These are phyloP conservation scores for Pichia nanzhaoensis DNA, from an alignment of 805 yeast species.

Conservation along the genomic window DNA sequence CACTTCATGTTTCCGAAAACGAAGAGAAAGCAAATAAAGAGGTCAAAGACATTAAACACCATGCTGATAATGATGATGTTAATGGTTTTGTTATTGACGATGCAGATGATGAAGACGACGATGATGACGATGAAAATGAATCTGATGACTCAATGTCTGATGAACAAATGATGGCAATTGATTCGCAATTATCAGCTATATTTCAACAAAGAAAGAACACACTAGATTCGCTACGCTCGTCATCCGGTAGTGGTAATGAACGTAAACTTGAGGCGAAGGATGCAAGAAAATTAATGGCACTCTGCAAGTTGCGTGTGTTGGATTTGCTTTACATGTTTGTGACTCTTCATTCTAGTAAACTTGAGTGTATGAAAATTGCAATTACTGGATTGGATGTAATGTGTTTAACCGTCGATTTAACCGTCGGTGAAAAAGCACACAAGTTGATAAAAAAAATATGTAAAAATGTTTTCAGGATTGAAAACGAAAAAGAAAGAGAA, in stretches of 20 bases:
- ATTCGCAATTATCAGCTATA: conserved; percentile 72
- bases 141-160: conserved; percentile 85
- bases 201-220: conserved; percentile 78
- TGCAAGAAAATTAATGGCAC: conserved; percentile 72
- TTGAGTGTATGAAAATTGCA: conserved; percentile 38
- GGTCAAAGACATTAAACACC: conserved; percentile 32
- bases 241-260: conserved; percentile 44
- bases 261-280: conserved; percentile 67
- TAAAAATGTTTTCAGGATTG: conserved; percentile 35
- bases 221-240: conserved; percentile 38
- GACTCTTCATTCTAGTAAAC: conserved; percentile 37
- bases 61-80: conserved; percentile 1
- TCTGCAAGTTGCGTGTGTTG: conserved; percentile 70
- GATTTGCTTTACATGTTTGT: conserved; percentile 67
- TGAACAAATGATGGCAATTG: conserved; percentile 94
- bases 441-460: conserved; percentile 60
- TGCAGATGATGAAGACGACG: conserved; percentile 33
- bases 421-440: conserved; percentile 68
- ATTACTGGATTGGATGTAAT: conserved; percentile 56
- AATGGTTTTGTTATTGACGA: conserved; percentile 26
- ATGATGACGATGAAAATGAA: conserved; percentile 45
- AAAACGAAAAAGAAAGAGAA: conserved; percentile 12
- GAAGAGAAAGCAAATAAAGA: conserved; percentile 23
- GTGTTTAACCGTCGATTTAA: conserved; percentile 59
- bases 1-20: conserved; percentile 55